Evolutionary conservation across 2,329 filamentous ascomycete genomes (phyloP).

Genomic region (Arthrobotrys conoides): DNA sequence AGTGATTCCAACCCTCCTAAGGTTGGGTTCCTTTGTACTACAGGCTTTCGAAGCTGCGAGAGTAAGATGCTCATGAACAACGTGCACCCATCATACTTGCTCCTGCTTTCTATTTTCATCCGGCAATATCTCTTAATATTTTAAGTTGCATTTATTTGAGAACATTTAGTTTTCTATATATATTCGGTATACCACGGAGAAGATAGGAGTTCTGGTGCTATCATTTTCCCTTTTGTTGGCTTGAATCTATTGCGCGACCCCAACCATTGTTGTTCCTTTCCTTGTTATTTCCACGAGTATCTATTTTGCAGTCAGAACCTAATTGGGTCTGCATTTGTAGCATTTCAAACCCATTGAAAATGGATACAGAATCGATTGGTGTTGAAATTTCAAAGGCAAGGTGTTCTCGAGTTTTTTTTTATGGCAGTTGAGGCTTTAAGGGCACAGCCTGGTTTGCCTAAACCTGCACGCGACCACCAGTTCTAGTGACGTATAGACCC

Average conservation of each 20-base stretch:
- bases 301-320: neutral
- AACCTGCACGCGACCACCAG: no score
- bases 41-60: neutral
- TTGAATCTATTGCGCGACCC: neutral
- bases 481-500: neutral
- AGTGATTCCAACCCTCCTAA: no score
- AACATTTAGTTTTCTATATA: neutral
- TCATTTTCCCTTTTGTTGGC: constrained; percentile 3
- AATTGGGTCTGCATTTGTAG: neutral
- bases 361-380: constrained; percentile 5
- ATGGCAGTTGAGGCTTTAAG: neutral
- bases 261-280: neutral
- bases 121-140: neutral
- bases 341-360: neutral
- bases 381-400: neutral
- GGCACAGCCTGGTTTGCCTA: neutral
- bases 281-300: neutral
- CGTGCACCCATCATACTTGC: neutral
- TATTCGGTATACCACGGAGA: constrained; percentile 22
- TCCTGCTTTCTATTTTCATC: neutral
- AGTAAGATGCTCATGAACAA: neutral
- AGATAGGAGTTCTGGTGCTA: constrained; percentile 29
- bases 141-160: constrained; percentile 4
- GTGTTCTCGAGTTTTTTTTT: neutral
- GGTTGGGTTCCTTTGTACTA: neutral